Base-by-base conservation (phyloP, 2,329 filamentous ascomycete genomes). In the Diaporthe velutina region DNA sequence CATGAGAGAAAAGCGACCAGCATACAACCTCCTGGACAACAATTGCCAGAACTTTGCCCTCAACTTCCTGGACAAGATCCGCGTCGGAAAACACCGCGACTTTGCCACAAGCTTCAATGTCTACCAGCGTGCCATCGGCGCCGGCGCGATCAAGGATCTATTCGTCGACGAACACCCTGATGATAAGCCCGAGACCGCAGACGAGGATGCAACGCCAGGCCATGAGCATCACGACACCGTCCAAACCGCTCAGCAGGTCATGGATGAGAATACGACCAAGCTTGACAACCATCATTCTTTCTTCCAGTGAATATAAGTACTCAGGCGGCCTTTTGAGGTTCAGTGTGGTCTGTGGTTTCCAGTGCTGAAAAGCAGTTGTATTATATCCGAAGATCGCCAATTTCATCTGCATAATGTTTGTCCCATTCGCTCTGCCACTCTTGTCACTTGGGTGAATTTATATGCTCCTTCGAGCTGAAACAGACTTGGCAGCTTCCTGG, bases 31-130 rank as follows among this genome's bases (percentile, higher is more conserved):
- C 73, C 90, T 91, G 79, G 88, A 84, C 76, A 91, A 91, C 80
- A 91, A 91, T 80, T 91, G 89, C 79, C 89, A 91, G 77, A 90
- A 88, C 25, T 91, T 88, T 75, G 89, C 88, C 0, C 78, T 90
- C 19, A 82, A 85, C 58, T 81, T 90, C 19, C 85, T 91, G 10
- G 88, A 90, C 74, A 86, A 87, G 40, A 88, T 91, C 74, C 87
- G 90, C 74, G 83, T 88, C 17, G 86, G 87, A 9, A 82, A 84
- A 17, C 85, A 86, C 74, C 85, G 84, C 57, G 84, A 90, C 64
- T 90, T 91, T 55, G 88, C 85, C 50, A 90, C 89, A 4, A 89
- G 84, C 0, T 84, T 88, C 50, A 86, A 86, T 30, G 86, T 91
- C 4, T 90, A 90, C 74, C 85, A 90, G 76, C 82, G 85, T 12